Conservation (phyloP, 2,329 filamentous ascomycete genomes). For the Penicillium paneum region DNA sequence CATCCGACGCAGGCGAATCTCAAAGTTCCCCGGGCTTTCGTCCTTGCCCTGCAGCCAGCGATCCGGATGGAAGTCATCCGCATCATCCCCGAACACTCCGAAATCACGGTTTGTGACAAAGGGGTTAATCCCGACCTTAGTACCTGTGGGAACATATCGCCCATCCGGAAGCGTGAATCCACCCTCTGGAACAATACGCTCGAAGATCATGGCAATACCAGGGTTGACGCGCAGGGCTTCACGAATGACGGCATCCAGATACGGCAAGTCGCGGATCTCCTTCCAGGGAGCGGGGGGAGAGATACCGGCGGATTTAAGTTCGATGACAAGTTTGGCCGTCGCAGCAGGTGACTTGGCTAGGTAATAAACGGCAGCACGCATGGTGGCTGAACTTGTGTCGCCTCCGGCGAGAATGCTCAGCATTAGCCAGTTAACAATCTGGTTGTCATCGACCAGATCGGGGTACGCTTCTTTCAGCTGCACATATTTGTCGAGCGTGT, state of each 20-base stretch:
- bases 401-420: constrained; percentile 38
- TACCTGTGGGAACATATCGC: constrained; percentile 36
- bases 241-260: constrained; percentile 53
- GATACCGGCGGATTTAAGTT: constrained; percentile 17
- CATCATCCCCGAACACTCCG: constrained; percentile 46
- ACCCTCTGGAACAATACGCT: constrained; percentile 49
- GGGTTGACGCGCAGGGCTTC: constrained; percentile 54
- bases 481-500: constrained; percentile 46
- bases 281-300: constrained; percentile 20
- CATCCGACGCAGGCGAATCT: constrained; percentile 37
- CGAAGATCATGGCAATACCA: constrained; percentile 48
- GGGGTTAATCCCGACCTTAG: constrained; percentile 36
- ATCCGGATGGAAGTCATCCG: constrained; percentile 47
- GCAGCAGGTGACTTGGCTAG: constrained; percentile 17
- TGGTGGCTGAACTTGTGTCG: constrained; percentile 39
- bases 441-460: constrained; percentile 36
- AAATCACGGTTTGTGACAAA: constrained; percentile 40
- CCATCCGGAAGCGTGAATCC: constrained; percentile 31
- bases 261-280: constrained; percentile 28
- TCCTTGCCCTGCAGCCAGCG: constrained; percentile 45
- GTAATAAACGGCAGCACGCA: constrained; percentile 31
- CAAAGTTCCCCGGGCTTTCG: constrained; percentile 36
- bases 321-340: constrained; percentile 15
- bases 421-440: constrained; percentile 39
- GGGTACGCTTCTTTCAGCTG: constrained; percentile 36